phyloP scores from a whole-genome alignment of 2,329 filamentous ascomycete genomes.

The Monosporascus ibericus region DNA sequence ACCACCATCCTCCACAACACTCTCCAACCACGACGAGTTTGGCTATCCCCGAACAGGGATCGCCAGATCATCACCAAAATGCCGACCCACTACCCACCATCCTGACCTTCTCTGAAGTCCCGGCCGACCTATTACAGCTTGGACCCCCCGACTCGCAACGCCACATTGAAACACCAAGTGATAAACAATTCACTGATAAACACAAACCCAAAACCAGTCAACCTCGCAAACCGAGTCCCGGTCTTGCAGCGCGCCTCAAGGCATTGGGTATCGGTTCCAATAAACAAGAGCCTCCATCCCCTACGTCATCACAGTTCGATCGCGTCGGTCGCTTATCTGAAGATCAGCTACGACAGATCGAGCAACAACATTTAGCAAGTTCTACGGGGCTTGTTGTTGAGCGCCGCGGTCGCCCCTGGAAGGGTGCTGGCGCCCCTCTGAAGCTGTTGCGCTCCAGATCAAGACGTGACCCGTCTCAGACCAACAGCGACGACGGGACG shows the following conservation, averaged over 20 bases:
- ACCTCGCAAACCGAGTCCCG: conserved; percentile 55
- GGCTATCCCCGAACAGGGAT: conserved; percentile 19
- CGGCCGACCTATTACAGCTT: conserved; percentile 34
- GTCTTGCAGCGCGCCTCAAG: conserved; percentile 58
- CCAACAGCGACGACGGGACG: conserved; percentile 8
- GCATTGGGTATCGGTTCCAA: conserved; percentile 53
- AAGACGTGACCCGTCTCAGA: conserved; percentile 23
- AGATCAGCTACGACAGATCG: conserved; percentile 62
- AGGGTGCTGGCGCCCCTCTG: conserved; percentile 54
- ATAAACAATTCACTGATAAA: background rate
- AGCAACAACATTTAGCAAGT: conserved; percentile 57
- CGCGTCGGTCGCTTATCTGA: conserved; percentile 64
- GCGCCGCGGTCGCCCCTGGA: conserved; percentile 67
- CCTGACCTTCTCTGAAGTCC: conserved; percentile 36
- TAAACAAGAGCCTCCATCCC: conserved; percentile 30
- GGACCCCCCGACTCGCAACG: conserved; percentile 19
- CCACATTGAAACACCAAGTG: background rate
- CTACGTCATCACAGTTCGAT: conserved; percentile 30
- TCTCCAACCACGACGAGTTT: conserved; percentile 8
- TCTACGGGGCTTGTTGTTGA: conserved; percentile 47
- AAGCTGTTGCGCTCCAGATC: conserved; percentile 25
- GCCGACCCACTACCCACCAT: conserved; percentile 19
- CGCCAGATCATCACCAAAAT: conserved; percentile 20
- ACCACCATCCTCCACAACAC: background rate
- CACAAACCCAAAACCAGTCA: conserved; percentile 21